These are phyloP conservation scores for Pleurotus eryngii DNA, from an alignment of 768 basidiomycete genomes.

Conservation along the genomic window DNA sequence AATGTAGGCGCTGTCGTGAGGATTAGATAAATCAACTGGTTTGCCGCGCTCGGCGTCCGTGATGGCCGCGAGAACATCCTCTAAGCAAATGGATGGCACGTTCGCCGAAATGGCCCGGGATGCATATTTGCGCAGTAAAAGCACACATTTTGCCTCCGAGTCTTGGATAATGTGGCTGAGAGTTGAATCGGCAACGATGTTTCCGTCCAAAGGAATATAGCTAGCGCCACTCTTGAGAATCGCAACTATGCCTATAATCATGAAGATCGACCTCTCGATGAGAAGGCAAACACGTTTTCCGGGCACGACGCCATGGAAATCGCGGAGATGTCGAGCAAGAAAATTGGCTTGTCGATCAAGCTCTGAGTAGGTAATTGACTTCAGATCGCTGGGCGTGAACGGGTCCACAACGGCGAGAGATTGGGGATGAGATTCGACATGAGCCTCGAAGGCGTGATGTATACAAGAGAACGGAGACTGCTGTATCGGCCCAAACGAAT, in stretches of 20 bases:
- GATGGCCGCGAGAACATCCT: background rate
- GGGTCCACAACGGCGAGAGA: slow-evolving; percentile 23
- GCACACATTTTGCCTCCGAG: slow-evolving; percentile 30
- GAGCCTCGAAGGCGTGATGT: slow-evolving; percentile 23
- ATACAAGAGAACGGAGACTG: slow-evolving; percentile 7
- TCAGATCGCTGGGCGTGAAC: background rate
- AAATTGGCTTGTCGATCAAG: slow-evolving; percentile 28
- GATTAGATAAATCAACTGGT: slow-evolving; percentile 16
- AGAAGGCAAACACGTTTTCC: slow-evolving; percentile 45
- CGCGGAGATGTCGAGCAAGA: slow-evolving; percentile 31
- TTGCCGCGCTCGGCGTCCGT: background rate
- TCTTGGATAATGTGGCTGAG: slow-evolving; percentile 38
- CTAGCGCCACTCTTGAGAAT: slow-evolving; percentile 42
- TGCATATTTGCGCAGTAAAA: slow-evolving; percentile 20
- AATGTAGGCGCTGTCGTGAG: slow-evolving; percentile 34
- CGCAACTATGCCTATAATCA: slow-evolving; percentile 42
- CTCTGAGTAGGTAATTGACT: slow-evolving; percentile 24
- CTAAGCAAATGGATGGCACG: background rate
- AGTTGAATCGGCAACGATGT: slow-evolving; percentile 42
- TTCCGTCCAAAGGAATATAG: slow-evolving; percentile 47
- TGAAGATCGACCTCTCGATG: slow-evolving; percentile 38
- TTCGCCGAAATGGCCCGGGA: background rate
- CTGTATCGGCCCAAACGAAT: background rate
- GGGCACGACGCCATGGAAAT: slow-evolving; percentile 30
- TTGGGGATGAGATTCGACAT: slow-evolving; percentile 18